These are phyloP conservation scores for Filosporella fistucella DNA, from an alignment of 495 filamentous ascomycete species.

Conservation along the genomic window DNA sequence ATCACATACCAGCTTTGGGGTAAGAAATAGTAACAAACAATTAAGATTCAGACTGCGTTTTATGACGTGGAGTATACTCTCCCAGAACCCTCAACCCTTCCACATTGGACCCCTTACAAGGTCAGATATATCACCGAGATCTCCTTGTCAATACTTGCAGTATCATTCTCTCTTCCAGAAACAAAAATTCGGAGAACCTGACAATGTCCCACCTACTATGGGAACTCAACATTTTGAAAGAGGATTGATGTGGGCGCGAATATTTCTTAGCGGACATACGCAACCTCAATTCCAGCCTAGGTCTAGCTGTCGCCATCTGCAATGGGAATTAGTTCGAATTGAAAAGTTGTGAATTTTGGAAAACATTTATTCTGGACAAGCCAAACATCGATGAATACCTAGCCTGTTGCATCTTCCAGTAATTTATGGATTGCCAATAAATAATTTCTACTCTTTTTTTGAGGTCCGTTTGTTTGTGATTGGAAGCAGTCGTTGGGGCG, in stretches of 20 bases:
- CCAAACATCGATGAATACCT: background rate
- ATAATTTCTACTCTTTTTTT: background rate
- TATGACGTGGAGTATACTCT: too few species aligned
- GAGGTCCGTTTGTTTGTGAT: too few species aligned
- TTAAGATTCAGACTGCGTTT: too few species aligned
- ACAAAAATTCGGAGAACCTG: constrained; percentile 24
- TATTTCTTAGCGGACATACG: constrained; percentile 50
- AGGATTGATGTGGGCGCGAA: constrained; percentile 34
- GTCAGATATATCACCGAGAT: too few species aligned
- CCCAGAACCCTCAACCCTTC: too few species aligned
- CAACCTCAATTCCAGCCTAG: constrained; percentile 51
- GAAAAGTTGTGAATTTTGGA: constrained; percentile 13
- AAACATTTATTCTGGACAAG: background rate
- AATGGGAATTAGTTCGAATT: constrained; percentile 51
- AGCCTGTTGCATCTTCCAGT: background rate
- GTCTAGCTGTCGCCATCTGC: constrained; percentile 54
- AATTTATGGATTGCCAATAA: background rate
- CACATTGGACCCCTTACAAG: too few species aligned
- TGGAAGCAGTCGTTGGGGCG: too few species aligned
- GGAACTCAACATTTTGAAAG: constrained; percentile 30
- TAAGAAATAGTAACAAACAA: too few species aligned
- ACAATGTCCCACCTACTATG: constrained; percentile 27
- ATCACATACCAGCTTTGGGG: too few species aligned
- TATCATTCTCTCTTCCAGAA: constrained; percentile 26
- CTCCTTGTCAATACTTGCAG: too few species aligned